Evolutionary conservation across 108 stramenopile species (phyloP).

Genomic region (Conticribra guillardii): DNA sequence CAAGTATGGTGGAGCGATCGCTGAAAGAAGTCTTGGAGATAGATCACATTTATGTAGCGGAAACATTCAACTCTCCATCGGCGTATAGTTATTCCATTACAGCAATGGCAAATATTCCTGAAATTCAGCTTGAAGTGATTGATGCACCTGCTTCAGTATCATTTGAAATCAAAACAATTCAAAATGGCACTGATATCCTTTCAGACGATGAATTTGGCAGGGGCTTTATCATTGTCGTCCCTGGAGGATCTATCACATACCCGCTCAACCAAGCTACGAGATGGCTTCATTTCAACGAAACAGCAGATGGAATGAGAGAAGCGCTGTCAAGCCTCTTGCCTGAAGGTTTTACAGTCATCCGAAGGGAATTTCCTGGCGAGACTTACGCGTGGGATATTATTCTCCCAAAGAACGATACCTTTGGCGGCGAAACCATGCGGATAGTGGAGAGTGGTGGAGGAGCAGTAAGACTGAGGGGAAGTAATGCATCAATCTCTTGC

Average conservation of each 20-base stretch:
- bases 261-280: constrained; percentile 27
- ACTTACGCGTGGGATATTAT: constrained; percentile 49
- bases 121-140: not conserved
- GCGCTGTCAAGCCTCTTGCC: constrained; percentile 41
- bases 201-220: constrained; percentile 37
- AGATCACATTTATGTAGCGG: not conserved
- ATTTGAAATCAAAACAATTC: not conserved
- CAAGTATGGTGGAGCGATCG: too few relatives aligned
- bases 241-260: constrained; percentile 26
- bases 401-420: constrained; percentile 26
- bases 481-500: constrained; percentile 29
- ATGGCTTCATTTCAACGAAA: constrained; percentile 47
- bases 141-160: not conserved
- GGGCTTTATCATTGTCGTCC: constrained; percentile 38
- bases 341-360: constrained; percentile 33
- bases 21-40: not conserved
- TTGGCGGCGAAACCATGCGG: constrained; percentile 32
- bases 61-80: not conserved
- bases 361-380: constrained; percentile 12
- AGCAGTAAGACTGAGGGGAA: constrained; percentile 22
- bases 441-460: constrained; percentile 35
- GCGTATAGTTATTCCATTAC: not conserved
- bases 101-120: not conserved
- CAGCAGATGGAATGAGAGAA: constrained; percentile 34
- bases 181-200: constrained; percentile 2